Conservation (phyloP, 257 asterid genomes). For the Gentiana dahurica region DNA sequence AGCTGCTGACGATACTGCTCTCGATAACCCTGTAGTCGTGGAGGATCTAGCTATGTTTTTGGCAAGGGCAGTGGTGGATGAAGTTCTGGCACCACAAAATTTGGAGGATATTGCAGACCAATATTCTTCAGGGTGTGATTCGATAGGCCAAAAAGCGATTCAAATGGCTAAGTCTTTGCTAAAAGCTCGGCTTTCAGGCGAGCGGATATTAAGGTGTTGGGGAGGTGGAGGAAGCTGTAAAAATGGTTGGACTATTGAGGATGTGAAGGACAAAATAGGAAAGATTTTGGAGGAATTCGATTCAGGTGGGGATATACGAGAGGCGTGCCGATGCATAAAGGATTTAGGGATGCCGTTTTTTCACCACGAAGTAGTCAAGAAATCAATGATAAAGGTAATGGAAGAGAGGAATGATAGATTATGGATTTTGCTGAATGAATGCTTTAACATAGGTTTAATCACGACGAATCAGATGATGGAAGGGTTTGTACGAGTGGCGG, state of each 20-base stretch:
- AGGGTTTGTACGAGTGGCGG: conserved; percentile 64
- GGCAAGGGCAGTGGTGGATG: conserved; percentile 83
- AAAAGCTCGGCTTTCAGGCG: conserved; percentile 74
- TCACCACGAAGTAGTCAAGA: conserved; percentile 91
- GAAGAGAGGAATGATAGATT: conserved; percentile 64
- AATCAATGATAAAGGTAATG: conserved; percentile 49
- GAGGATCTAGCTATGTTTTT: conserved; percentile 84
- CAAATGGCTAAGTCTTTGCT: conserved; percentile 63
- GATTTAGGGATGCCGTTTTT: conserved; percentile 92
- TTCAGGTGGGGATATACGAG: conserved; percentile 72
- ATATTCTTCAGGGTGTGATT: conserved; percentile 29
- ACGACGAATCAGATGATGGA: conserved; percentile 75
- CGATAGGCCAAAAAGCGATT: conserved; percentile 55
- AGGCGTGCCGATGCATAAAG: conserved; percentile 84
- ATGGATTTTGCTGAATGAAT: conserved; percentile 55
- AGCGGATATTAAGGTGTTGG: conserved; percentile 86
- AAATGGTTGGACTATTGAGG: conserved; percentile 70
- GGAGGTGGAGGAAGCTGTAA: conserved; percentile 67
- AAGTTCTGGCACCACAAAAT: conserved; percentile 74
- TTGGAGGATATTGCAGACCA: conserved; percentile 67
- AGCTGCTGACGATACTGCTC: conserved; percentile 83
- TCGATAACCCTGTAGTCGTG: conserved; percentile 66
- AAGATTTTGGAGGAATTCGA: conserved; percentile 61
- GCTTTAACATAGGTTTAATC: conserved; percentile 67
- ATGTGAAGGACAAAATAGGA: conserved; percentile 72